These are phyloP conservation scores for Jaapia argillacea DNA, from an alignment of 768 basidiomycete genomes.

Conservation along the genomic window DNA sequence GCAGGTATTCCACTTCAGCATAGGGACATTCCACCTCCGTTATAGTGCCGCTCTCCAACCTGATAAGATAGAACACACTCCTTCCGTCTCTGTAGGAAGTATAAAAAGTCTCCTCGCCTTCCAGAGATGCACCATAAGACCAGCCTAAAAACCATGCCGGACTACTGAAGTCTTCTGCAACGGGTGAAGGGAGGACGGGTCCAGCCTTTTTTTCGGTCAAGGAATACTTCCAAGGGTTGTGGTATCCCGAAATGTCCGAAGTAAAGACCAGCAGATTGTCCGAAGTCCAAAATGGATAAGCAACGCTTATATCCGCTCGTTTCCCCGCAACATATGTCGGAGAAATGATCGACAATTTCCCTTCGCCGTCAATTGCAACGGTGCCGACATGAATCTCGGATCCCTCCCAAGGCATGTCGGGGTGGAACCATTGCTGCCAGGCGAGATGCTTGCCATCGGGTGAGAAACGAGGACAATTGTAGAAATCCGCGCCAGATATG, in stretches of 20 bases:
- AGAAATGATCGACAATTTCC: constrained; percentile 11
- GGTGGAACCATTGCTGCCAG: constrained; percentile 63
- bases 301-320: constrained; percentile 37
- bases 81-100: constrained; percentile 24
- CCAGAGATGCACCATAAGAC: constrained; percentile 37
- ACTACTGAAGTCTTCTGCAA: constrained; percentile 44
- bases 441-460: constrained; percentile 46
- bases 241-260: constrained; percentile 53
- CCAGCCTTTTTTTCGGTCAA: constrained; percentile 21
- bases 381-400: constrained; percentile 43
- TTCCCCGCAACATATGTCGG: constrained; percentile 40
- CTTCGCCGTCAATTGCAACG: constrained; percentile 17
- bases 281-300: constrained; percentile 50
- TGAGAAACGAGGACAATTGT: constrained; percentile 48
- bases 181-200: constrained; percentile 27
- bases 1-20: constrained; percentile 27
- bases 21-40: constrained; percentile 31
- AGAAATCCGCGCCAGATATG: constrained; percentile 60
- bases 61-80: constrained; percentile 23
- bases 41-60: constrained; percentile 16
- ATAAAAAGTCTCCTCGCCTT: constrained; percentile 17
- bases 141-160: constrained; percentile 48
- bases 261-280: constrained; percentile 52
- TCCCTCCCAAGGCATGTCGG: constrained; percentile 69
- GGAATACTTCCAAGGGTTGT: constrained; percentile 53